phyloP scores from a whole-genome alignment of 768 basidiomycete genomes.

The Collybia nuda region DNA sequence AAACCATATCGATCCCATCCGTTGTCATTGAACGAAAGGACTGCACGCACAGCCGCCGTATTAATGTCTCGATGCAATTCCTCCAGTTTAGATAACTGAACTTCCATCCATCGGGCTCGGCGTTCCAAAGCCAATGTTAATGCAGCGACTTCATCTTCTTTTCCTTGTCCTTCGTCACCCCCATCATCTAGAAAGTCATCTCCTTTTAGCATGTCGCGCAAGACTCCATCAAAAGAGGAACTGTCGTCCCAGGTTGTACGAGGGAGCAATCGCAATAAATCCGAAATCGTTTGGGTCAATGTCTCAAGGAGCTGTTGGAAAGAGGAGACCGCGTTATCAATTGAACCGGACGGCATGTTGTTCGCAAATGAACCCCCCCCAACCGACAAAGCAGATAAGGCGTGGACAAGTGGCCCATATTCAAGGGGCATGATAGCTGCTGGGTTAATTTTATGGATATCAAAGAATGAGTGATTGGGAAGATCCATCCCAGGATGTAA shows the following conservation, averaged over 20 bases:
- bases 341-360: conserved; percentile 83
- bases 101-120: conserved; percentile 93
- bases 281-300: conserved; percentile 87
- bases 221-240: conserved; percentile 83
- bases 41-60: conserved; percentile 79
- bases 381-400: conserved; percentile 81
- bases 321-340: conserved; percentile 86
- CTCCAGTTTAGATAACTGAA: conserved; percentile 84
- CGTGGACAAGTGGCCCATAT: conserved; percentile 84
- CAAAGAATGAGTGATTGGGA: conserved; percentile 73
- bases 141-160: conserved; percentile 84
- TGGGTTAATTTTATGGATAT: conserved; percentile 66
- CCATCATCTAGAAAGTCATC: conserved; percentile 84
- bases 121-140: conserved; percentile 82
- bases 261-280: conserved; percentile 79
- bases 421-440: conserved; percentile 81
- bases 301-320: conserved; percentile 90
- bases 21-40: conserved; percentile 80
- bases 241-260: conserved; percentile 90
- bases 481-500: conserved; percentile 65
- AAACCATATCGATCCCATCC: conserved; percentile 77
- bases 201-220: conserved; percentile 86
- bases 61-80: conserved; percentile 90
- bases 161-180: conserved; percentile 59
- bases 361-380: conserved; percentile 83